Conservation (phyloP, 2,329 filamentous ascomycete genomes). For the Graphilbum fragrans region DNA sequence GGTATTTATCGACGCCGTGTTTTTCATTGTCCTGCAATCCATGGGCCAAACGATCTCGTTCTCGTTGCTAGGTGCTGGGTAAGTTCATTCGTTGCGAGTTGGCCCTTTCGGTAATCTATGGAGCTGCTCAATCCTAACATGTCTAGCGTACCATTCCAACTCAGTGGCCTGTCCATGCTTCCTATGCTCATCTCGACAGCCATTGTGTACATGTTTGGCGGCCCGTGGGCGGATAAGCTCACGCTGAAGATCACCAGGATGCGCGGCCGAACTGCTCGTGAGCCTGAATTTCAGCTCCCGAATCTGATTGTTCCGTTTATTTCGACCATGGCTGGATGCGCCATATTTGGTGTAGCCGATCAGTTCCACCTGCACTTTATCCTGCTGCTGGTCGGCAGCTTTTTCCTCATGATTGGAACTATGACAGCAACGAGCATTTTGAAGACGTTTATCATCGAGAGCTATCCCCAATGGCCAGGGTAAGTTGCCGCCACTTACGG, state of each 20-base stretch:
- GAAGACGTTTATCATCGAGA: conserved; percentile 21
- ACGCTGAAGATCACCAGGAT: conserved; percentile 11
- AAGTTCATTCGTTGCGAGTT: conserved; percentile 11
- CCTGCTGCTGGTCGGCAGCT: conserved; percentile 14
- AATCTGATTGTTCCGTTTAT: conserved; percentile 18
- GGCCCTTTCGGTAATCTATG: too few species aligned
- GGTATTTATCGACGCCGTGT: conserved; percentile 16
- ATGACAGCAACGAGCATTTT: conserved; percentile 16
- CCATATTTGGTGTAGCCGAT: conserved; percentile 18
- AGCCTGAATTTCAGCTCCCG: conserved; percentile 19
- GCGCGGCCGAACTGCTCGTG: conserved; percentile 14
- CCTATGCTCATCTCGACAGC: conserved; percentile 13
- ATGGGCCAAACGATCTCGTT: conserved; percentile 12
- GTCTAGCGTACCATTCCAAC: conserved; percentile 19
- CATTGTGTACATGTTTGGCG: conserved; percentile 16
- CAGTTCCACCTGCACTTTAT: conserved; percentile 17
- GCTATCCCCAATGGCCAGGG: conserved; percentile 18
- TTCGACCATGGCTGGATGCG: conserved; percentile 15
- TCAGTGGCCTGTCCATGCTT: conserved; percentile 16
- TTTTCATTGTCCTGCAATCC: conserved; percentile 17
- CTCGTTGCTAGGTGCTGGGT: conserved; percentile 2
- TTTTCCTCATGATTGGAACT: conserved; percentile 17
- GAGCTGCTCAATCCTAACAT: too few species aligned
- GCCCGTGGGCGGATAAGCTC: conserved; percentile 18
- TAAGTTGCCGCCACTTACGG: not conserved